Conservation (phyloP, 2,329 filamentous ascomycete genomes). For the Teratosphaeria destructans region DNA sequence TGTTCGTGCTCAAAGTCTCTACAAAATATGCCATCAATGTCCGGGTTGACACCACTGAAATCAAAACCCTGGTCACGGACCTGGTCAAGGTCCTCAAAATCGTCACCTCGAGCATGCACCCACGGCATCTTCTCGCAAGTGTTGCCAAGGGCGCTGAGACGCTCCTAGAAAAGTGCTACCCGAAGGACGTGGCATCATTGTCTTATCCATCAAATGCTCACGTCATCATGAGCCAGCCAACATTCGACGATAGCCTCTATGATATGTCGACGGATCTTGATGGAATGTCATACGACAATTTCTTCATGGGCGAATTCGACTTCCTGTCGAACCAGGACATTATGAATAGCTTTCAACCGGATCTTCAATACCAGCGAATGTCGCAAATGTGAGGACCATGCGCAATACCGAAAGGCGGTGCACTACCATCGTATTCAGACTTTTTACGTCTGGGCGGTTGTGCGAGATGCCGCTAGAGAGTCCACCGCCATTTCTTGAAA, state of each 20-base stretch:
- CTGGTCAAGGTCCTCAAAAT: conserved; percentile 17
- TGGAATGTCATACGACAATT: conserved; percentile 16
- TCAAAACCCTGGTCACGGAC: conserved; percentile 14
- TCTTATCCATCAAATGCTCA: conserved; percentile 18
- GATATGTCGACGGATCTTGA: conserved; percentile 17
- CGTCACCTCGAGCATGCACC: conserved; percentile 21
- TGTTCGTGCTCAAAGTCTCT: conserved; percentile 22
- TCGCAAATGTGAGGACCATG: conserved; percentile 6
- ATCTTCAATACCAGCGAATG: conserved; percentile 13
- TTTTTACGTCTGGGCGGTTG: not conserved
- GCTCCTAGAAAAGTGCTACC: conserved; percentile 14
- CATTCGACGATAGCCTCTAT: conserved; percentile 19
- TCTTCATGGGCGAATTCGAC: conserved; percentile 23
- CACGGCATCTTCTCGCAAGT: conserved; percentile 19
- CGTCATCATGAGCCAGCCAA: conserved; percentile 19
- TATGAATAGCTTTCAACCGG: conserved; percentile 16
- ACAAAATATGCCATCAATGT: conserved; percentile 19
- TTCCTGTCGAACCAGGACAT: conserved; percentile 18
- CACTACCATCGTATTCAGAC: not conserved
- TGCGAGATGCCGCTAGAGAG: not conserved
- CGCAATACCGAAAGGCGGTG: not conserved
- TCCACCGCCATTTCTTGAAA: conserved; percentile 9
- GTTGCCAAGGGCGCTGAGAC: conserved; percentile 18
- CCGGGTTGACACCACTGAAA: conserved; percentile 18
- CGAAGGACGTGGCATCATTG: conserved; percentile 6